Percentiles rank a stretch among this genome's conserved stretches.
Evolutionary conservation across 2,329 filamentous ascomycete genomes (phyloP).

Genomic region (Pestalotiopsis sp.): DNA sequence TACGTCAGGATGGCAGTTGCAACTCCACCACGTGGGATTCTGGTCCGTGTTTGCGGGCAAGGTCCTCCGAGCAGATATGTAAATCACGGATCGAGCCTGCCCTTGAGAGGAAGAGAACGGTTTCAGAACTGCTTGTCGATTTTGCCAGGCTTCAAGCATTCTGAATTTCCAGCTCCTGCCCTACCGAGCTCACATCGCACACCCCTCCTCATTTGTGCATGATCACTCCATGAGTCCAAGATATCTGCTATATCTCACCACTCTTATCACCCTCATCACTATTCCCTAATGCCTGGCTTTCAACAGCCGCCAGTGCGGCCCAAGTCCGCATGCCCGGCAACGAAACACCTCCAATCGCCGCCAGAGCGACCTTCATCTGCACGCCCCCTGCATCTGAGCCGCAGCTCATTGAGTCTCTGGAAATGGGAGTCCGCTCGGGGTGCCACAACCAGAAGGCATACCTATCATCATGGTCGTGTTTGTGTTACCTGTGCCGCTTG

Average conservation of each 20-base stretch:
- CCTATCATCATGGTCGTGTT: conserved; percentile 20
- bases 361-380: neutral
- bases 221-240: neutral
- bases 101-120: neutral
- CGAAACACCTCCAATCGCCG: neutral
- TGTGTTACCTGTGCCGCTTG: neutral
- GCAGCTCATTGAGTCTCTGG: conserved; percentile 2
- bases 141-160: neutral
- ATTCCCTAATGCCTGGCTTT: conserved; percentile 1
- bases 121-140: neutral
- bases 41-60: neutral
- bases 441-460: conserved; percentile 16
- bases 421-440: conserved; percentile 12
- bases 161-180: neutral
- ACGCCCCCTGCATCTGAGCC: neutral
- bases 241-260: neutral
- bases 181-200: neutral
- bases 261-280: neutral
- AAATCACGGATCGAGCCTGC: neutral
- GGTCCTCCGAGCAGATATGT: neutral
- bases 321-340: neutral
- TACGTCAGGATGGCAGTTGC: conserved; percentile 6
- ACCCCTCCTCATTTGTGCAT: neutral
- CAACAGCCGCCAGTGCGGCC: neutral
- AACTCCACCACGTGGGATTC: neutral